Evolutionary conservation across 352 stramenopile genomes (phyloP), one percentile per base, ranked within the genome.

Genomic region (Pythium oligandrum): DNA sequence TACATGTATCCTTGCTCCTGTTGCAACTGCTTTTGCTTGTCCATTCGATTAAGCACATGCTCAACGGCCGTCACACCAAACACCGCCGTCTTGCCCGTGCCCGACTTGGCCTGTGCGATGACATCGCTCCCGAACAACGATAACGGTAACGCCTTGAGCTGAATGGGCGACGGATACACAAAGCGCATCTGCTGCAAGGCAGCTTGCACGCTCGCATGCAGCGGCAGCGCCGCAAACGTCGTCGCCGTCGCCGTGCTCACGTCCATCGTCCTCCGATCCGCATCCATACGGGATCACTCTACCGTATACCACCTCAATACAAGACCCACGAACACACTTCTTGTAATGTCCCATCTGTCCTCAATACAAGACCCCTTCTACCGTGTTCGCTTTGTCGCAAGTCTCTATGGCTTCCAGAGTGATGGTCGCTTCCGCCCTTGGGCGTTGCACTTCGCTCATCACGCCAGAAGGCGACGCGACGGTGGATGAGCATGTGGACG

Each of bases 81-180:
- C 34, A 91, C 78, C 6, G 80, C 78, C 40, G 83, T 93, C 63
- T 93, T 93, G 59, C 83, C 83, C 31, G 78, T 93, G 52, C 80
- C 83, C 3, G 80, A 90, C 72, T 93, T 90, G 66, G 83, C 80
- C 58, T 93, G 83, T 2, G 72, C 83, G 48, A 91, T 77, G 34
- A 91, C 71, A 55, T 93, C 81, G 63, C 78, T 91, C 46, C 82
- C 82, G 44, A 89, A 92, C 36, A 92, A 70, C 68, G 82, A 72
- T 34, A 87, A 61, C 34, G 82, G 82, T 56, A 92, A 55, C 39
- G 82, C 77, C 12, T 68, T 67, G 47, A 86, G 54, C 61, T 92
- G 82, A 33, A 93, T 89, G 11, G 78, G 77, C 53, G 79, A 93
- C 31, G 82, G 77, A 1, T 51, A 40, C 35, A 65, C 50, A 55